Percentiles rank a stretch among this genome's conserved stretches.
These are phyloP conservation scores for Escovopsis sp. DNA, from an alignment of 2,329 filamentous ascomycete species.

Conservation along the genomic window DNA sequence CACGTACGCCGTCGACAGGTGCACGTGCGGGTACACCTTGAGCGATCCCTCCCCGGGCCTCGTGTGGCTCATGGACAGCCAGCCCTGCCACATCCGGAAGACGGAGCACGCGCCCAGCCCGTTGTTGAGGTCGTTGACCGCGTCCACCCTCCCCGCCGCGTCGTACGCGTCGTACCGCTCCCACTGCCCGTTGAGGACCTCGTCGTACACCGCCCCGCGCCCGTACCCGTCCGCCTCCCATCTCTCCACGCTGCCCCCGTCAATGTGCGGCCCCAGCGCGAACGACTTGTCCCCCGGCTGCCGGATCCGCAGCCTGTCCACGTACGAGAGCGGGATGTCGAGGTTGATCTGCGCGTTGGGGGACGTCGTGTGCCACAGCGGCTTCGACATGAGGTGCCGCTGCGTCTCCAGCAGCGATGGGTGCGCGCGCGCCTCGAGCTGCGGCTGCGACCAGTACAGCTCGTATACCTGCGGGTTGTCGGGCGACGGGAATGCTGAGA, in stretches of 20 bases:
- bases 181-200: constrained; percentile 62
- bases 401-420: constrained; percentile 48
- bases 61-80: constrained; percentile 65
- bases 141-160: constrained; percentile 49
- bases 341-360: constrained; percentile 32
- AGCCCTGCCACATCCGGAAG: constrained; percentile 83
- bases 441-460: constrained; percentile 58
- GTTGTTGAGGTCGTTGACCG: constrained; percentile 61
- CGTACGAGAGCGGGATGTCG: constrained; percentile 48
- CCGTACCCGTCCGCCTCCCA: constrained; percentile 62
- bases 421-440: constrained; percentile 53
- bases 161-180: constrained; percentile 76
- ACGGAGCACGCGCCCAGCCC: constrained; percentile 71
- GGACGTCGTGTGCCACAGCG: constrained; percentile 44
- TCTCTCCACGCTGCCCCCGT: constrained; percentile 60
- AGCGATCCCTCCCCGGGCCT: constrained; percentile 65
- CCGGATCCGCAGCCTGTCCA: constrained; percentile 57
- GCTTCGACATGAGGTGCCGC: constrained; percentile 38
- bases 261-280: constrained; percentile 57
- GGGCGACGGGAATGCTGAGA: constrained; percentile 46
- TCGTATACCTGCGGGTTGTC: constrained; percentile 55
- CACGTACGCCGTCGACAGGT: constrained; percentile 62
- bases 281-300: constrained; percentile 57
- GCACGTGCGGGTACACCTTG: constrained; percentile 64
- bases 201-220: constrained; percentile 52